Evolutionary conservation across 2,329 filamentous ascomycete genomes (phyloP), one percentile per base, ranked within the genome.

Genomic region (Monosporascus sp.): DNA sequence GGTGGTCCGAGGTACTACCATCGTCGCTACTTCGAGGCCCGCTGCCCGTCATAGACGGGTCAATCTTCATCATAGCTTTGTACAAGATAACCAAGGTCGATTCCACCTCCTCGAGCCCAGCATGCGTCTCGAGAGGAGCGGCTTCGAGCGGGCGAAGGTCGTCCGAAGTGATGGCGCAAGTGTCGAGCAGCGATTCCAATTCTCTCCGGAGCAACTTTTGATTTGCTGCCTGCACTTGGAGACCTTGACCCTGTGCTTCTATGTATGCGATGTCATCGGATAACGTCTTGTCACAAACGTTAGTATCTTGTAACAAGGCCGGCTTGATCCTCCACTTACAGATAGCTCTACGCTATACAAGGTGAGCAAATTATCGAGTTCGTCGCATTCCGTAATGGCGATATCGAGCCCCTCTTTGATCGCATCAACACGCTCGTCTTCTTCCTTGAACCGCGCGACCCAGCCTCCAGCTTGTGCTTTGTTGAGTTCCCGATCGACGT

Each of bases 241-340:
- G 76, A 76, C 94, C 94, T 72, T 99, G 93, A 7, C 91, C 92
- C 71, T 99, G 94, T 2, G 94, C 91, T 74, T 99, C 94, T 59
- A 99, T 97, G 68, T 95, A 97, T 3, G 91, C 87, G 62, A 99
- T 95, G 64, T 99, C 94, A 49, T 97, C 93, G 53, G 92, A 91
- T 31, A 99, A 79, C 48, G 92, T 97, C 88, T 95, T 43, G 24
- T 65, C 24, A 27, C 17, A 5, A 5, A n/a, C 9, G 54, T 71
- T 55, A 72, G 67, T 44, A 49, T 22, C 47, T 52, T 19, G 17
- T 16, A 37, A 52, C 16, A 7, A 9, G 17, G 11, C 20, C 48
- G 38, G 35, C 27, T 24, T 20, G 38, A 38, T 43, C 38, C 16
- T 8, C 52, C 19, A 73, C 87, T 76, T 79, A 93, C 89, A 63